Percentiles rank a stretch among this genome's conserved stretches.
Evolutionary conservation across 768 basidiomycete species (phyloP).

Genomic region (Leccinum variicolor): DNA sequence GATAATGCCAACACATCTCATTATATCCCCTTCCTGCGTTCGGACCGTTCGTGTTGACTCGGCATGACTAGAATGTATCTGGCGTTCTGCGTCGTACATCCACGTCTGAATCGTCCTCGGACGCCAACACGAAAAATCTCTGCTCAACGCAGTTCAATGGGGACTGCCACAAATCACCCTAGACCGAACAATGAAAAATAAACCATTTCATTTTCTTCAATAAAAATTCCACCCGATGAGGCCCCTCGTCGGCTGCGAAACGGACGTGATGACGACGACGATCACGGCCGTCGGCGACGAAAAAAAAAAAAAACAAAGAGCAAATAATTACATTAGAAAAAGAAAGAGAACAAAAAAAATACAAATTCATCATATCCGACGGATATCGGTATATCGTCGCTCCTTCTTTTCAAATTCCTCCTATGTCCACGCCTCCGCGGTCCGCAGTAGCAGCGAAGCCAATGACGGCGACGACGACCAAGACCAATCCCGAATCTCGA

Average conservation of each 20-base stretch:
- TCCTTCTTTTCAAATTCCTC: not conserved
- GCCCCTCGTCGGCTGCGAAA: not conserved
- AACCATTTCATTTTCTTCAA: not conserved
- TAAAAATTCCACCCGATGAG: too few species aligned
- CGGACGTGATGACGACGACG: not conserved
- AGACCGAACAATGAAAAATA: too few species aligned
- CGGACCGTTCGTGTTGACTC: not conserved
- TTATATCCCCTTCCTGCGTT: not conserved
- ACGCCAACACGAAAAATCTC: not conserved
- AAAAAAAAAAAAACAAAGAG: not conserved
- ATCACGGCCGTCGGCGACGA: not conserved
- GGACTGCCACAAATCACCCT: not conserved
- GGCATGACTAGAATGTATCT: too few species aligned
- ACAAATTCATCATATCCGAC: not conserved
- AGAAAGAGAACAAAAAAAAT: not conserved
- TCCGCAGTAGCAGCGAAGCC: not conserved
- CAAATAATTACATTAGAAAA: not conserved
- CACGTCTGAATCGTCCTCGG: not conserved
- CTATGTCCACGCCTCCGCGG: not conserved
- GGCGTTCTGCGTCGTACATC: not conserved
- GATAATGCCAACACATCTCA: constrained; percentile 9
- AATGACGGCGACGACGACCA: not conserved
- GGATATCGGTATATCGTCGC: too few species aligned
- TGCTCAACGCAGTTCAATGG: not conserved
- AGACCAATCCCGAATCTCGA: constrained; percentile 7